A percentile compares a stretch with the other conserved stretches of the same genome.
phyloP scores from a whole-genome alignment of 345 rosid genomes.

The Murraya koenigii region DNA sequence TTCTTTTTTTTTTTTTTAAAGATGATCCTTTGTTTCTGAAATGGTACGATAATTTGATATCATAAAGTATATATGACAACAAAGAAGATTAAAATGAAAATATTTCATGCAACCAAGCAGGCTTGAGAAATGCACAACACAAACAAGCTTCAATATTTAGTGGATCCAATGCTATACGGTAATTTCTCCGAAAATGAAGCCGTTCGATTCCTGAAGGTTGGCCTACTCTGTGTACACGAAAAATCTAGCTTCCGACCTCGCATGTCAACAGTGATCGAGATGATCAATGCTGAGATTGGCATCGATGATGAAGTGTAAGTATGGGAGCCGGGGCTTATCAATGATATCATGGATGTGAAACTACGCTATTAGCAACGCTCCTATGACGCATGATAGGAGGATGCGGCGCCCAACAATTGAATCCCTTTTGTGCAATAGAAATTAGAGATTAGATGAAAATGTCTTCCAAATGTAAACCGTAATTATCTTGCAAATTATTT shows the following conservation, averaged over 20 bases:
- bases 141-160: constrained; percentile 15
- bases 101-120: constrained; percentile 22
- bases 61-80: neutral
- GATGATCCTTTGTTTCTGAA: too few relatives aligned
- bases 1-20: too few relatives aligned
- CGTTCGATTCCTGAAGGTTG: constrained; percentile 26
- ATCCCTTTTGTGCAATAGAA: too few relatives aligned
- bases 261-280: constrained; percentile 28
- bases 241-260: constrained; percentile 22
- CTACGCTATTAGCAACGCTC: neutral
- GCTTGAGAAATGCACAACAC: constrained; percentile 36
- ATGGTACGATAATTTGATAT: too few relatives aligned
- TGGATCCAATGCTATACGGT: constrained; percentile 30
- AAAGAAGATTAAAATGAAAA: neutral
- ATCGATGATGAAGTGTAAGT: too few relatives aligned
- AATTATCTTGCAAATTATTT: too few relatives aligned
- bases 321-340: constrained; percentile 25
- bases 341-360: constrained; percentile 26
- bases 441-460: too few relatives aligned
- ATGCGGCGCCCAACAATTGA: neutral
- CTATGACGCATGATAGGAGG: neutral
- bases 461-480: too few relatives aligned
- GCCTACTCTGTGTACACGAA: constrained; percentile 37
- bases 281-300: constrained; percentile 29
- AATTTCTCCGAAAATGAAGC: constrained; percentile 26